Evolutionary conservation across 164 flowering plant species (phyloP), one percentile per base, ranked within the genome.

Genomic region (Amborella trichopoda): DNA sequence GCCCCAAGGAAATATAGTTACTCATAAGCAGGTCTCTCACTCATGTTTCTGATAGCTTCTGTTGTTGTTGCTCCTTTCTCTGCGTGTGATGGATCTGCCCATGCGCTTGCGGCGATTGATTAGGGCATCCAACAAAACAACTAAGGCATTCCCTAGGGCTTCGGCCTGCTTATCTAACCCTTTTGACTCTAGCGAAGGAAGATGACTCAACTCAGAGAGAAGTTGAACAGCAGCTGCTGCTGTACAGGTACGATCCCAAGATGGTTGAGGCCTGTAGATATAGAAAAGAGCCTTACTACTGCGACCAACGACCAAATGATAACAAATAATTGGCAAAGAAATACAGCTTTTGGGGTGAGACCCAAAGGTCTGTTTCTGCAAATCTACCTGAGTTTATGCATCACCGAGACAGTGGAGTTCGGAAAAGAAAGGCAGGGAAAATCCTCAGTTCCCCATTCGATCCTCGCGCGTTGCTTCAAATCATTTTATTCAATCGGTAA

Each of bases 211-310:
- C 64, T 91, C 99, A 2, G 66, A 61, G 19, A 91, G 83, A 38
- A 87, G 83, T 26, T 72, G 76, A 4, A 67, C 52, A 6, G 93
- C 96, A 44, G 99, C 99, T 4, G 88, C 95, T 41, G 96, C 96
- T 32, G 96, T 91, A 55, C 96, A 91, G 27, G 95, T 87, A 3
- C 95, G 82, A 52, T 91, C 96, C 96, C 93, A 80, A 24, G 96
- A 87, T 28, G 99, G 99, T 40, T 91, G 99, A n/a, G 99, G 95
- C 70, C 98, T 91, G 61, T 47, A n/a, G n/a, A n/a, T n/a, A n/a
- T n/a, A n/a, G n/a, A n/a, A n/a, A n/a, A n/a, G n/a, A n/a, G n/a
- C n/a, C n/a, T n/a, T n/a, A n/a, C n/a, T n/a, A n/a, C n/a, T n/a
- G n/a, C n/a, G n/a, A n/a, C n/a, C n/a, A n/a, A n/a, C n/a, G n/a